These are phyloP conservation scores for Fonsecaea pedrosoi DNA, from an alignment of 2,329 filamentous ascomycete species.

Conservation along the genomic window DNA sequence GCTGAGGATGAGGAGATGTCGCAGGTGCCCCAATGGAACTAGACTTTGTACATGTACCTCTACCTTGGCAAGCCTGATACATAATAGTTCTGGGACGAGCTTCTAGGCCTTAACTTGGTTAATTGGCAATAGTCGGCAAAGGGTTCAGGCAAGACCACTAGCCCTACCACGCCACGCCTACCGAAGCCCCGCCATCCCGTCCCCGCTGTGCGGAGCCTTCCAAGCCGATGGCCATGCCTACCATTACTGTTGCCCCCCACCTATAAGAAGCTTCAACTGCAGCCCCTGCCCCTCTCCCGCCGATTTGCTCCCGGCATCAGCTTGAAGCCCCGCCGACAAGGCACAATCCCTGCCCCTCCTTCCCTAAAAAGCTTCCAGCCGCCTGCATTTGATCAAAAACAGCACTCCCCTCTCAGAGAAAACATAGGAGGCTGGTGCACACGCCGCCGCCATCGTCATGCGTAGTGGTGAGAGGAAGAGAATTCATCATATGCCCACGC, in stretches of 20 bases:
- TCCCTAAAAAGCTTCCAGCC: conserved; percentile 15
- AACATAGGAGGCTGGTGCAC: conserved; percentile 13
- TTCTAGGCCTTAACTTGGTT: not conserved
- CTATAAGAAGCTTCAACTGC: not conserved
- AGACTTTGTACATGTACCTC: too few relatives aligned
- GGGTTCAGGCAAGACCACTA: not conserved
- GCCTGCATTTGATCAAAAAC: conserved; percentile 11
- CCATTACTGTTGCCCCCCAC: not conserved
- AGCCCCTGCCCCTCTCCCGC: not conserved
- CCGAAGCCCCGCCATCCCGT: not conserved
- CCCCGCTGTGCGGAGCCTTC: not conserved
- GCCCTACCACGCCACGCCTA: too few relatives aligned
- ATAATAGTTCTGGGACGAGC: not conserved
- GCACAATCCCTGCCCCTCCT: not conserved
- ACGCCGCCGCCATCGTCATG: conserved; percentile 14
- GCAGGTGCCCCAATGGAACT: too few relatives aligned
- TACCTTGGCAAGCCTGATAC: too few relatives aligned
- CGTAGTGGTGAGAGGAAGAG: not conserved
- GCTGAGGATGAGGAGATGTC: not conserved
- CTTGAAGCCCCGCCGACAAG: not conserved
- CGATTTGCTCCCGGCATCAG: not conserved
- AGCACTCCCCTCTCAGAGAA: not conserved
- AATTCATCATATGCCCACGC: not conserved
- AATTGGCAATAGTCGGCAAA: not conserved
- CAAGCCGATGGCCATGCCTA: not conserved